phyloP scores from a whole-genome alignment of 306 rosid species.

The Acacia acuminata region DNA sequence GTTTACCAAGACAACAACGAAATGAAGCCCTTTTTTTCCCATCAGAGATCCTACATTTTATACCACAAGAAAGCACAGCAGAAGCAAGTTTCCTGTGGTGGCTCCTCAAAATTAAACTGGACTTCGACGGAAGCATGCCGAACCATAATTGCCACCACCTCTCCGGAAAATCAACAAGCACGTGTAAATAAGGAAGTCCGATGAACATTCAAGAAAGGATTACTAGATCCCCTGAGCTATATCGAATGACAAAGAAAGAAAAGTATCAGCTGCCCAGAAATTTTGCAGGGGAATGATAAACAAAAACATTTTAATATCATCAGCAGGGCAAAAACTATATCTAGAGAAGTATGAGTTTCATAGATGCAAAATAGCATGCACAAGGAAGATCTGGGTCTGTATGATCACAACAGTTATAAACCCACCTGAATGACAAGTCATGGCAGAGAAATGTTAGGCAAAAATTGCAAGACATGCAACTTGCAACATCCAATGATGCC shows the following conservation, averaged over 20 bases:
- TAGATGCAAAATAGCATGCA: background rate
- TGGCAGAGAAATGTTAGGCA: background rate
- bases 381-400: background rate
- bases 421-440: background rate
- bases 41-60: background rate
- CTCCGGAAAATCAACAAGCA: background rate
- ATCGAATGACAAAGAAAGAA: conserved; percentile 33
- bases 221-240: conserved; percentile 39
- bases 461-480: background rate
- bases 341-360: background rate
- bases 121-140: background rate
- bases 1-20: background rate
- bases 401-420: background rate
- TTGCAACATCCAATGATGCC: background rate
- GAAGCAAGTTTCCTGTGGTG: background rate
- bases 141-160: background rate
- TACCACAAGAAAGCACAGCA: background rate
- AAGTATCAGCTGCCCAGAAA: conserved; percentile 38
- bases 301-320: background rate
- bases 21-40: background rate
- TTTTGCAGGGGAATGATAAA: conserved; percentile 11
- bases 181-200: background rate
- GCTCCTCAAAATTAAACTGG: background rate
- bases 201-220: conserved; percentile 41
- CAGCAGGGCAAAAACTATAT: background rate